These are phyloP conservation scores for Allomyces macrogynus DNA, from an alignment of 192 early-diverging fungal genomes.

Conservation along the genomic window DNA sequence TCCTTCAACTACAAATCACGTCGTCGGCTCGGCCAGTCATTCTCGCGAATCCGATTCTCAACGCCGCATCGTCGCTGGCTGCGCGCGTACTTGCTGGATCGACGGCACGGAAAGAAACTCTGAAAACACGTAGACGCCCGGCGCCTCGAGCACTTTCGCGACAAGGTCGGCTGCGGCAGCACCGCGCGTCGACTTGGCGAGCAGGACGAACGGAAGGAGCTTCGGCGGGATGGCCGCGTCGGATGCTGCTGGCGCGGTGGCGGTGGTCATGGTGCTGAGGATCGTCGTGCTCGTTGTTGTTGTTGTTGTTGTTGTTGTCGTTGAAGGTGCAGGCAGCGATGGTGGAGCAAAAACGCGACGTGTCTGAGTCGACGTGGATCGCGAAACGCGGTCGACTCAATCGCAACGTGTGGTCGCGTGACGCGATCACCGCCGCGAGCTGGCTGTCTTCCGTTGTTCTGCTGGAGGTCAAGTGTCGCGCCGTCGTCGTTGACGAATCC, in stretches of 20 bases:
- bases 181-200: conserved; percentile 2
- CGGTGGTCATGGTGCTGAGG: neutral
- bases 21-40: too few species aligned
- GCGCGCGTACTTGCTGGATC: neutral
- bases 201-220: neutral
- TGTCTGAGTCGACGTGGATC: too few species aligned
- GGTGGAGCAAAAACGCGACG: too few species aligned
- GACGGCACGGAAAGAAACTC: neutral
- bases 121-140: conserved; percentile 3
- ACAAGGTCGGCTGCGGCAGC: conserved; percentile 2
- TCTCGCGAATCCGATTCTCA: too few species aligned
- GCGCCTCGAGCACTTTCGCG: conserved; percentile 1
- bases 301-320: neutral
- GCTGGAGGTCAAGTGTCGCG: too few species aligned
- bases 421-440: too few species aligned
- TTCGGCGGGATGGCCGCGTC: neutral
- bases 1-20: too few species aligned
- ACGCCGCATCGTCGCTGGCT: too few species aligned
- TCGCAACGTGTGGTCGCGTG: too few species aligned
- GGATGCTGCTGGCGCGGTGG: neutral
- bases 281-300: neutral
- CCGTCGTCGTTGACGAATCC: too few species aligned
- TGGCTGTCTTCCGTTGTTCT: too few species aligned
- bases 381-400: too few species aligned
- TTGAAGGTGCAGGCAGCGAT: neutral